phyloP scores from a whole-genome alignment of 2,329 filamentous ascomycete genomes.

The Rhynchosporium agropyri region DNA sequence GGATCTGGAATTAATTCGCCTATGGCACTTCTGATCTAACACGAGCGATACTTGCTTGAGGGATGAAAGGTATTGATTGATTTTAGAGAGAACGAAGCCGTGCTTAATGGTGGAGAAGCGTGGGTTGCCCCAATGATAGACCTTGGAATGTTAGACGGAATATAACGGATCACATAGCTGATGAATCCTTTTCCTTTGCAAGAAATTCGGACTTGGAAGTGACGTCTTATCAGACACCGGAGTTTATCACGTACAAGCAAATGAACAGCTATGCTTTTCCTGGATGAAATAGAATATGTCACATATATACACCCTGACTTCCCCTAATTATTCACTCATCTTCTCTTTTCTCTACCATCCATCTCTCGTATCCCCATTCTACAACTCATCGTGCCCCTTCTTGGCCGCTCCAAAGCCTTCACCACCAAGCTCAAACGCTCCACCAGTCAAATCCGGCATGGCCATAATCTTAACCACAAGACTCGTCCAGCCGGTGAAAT shows the following conservation, averaged over 20 bases:
- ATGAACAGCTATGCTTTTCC: not conserved
- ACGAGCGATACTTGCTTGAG: no score
- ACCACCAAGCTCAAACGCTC: slow-evolving; percentile 27
- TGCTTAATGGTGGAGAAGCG: no score
- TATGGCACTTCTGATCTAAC: no score
- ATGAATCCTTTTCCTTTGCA: no score
- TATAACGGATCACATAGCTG: no score
- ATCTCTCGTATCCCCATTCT: not conserved
- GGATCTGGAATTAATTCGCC: no score
- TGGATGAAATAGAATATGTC: not conserved
- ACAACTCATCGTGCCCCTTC: slow-evolving; percentile 35
- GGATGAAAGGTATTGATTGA: no score
- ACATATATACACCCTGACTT: slow-evolving; percentile 19
- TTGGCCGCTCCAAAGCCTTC: not conserved
- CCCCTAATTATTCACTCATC: not conserved
- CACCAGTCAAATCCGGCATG: slow-evolving; percentile 68
- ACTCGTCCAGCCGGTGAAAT: slow-evolving; percentile 99
- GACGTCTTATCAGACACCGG: no score
- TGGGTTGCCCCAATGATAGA: no score
- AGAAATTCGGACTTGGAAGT: no score
- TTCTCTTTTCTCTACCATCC: not conserved
- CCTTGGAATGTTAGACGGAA: no score
- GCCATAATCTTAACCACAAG: slow-evolving; percentile 96
- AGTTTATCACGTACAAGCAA: not conserved
- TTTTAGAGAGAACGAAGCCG: no score